Percentiles rank a stretch among this genome's conserved stretches.
These are phyloP conservation scores for Arthrobotrys musiformis DNA, from an alignment of 2,329 filamentous ascomycete genomes.

Conservation along the genomic window DNA sequence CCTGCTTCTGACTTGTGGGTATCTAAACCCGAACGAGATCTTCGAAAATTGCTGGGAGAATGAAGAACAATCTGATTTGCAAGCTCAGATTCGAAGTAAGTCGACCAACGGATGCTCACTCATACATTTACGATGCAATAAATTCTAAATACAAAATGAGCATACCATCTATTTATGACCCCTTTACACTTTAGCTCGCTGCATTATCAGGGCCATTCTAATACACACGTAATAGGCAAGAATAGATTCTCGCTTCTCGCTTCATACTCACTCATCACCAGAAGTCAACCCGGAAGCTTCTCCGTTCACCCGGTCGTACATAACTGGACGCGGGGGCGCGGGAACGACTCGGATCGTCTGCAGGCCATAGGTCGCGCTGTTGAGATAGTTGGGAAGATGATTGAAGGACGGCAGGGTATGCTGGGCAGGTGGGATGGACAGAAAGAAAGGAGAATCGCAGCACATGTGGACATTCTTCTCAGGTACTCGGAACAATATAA, in stretches of 20 bases:
- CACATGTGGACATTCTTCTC: background rate
- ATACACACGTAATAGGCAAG: slow-evolving; percentile 4
- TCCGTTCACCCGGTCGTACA: slow-evolving; percentile 55
- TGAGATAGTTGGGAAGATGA: background rate
- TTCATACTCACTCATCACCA: slow-evolving; percentile 9
- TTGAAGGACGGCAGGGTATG: background rate
- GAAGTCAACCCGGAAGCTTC: background rate
- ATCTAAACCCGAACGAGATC: slow-evolving; percentile 46
- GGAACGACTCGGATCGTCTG: background rate
- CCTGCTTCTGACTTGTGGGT: slow-evolving; percentile 29
- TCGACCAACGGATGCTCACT: no score
- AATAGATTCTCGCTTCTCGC: slow-evolving; percentile 7
- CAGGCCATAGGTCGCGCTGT: background rate
- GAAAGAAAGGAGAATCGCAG: background rate
- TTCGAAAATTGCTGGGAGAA: slow-evolving; percentile 35
- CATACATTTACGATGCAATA: no score
- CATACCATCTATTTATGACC: no score
- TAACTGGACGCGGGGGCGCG: slow-evolving; percentile 42
- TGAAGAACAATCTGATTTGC: background rate
- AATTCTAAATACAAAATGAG: no score
- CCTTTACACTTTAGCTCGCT: no score
- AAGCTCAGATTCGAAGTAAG: slow-evolving; percentile 11
- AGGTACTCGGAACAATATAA: no score
- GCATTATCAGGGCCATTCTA: no score
- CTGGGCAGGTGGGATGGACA: background rate